These are phyloP conservation scores for Alternaria metachromatica DNA, from an alignment of 2,329 filamentous ascomycete genomes.

Conservation along the genomic window DNA sequence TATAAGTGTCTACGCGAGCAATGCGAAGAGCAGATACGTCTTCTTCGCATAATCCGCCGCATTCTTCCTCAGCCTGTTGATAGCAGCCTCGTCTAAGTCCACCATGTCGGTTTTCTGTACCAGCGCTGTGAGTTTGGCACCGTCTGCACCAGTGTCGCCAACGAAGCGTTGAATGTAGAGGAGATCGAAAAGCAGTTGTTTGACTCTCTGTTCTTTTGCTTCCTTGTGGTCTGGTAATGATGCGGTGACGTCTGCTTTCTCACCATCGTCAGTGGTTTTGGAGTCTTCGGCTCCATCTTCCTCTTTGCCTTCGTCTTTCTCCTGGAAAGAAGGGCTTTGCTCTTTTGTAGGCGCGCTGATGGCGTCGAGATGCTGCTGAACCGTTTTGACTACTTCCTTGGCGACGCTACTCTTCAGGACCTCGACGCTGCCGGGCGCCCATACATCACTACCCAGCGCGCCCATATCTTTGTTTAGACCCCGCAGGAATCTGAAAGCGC, in stretches of 20 bases:
- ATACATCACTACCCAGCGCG: constrained; percentile 75
- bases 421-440: constrained; percentile 72
- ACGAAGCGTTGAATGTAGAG: constrained; percentile 51
- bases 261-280: background rate
- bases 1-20: constrained; percentile 57
- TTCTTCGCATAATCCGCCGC: constrained; percentile 83
- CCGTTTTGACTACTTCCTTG: constrained; percentile 54
- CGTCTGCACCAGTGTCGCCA: background rate
- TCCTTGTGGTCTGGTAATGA: constrained; percentile 19
- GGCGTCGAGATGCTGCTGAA: constrained; percentile 45
- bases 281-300: background rate
- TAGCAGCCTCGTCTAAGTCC: constrained; percentile 56
- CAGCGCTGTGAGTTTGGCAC: constrained; percentile 6
- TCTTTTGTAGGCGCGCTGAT: constrained; percentile 5
- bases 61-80: constrained; percentile 65
- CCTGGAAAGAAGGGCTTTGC: constrained; percentile 13
- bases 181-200: constrained; percentile 53
- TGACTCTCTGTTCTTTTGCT: constrained; percentile 33
- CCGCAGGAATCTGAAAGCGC: constrained; percentile 74
- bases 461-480: constrained; percentile 72
- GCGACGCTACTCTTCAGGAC: constrained; percentile 67
- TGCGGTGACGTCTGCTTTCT: constrained; percentile 13
- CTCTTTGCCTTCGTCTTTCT: constrained; percentile 2
- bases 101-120: constrained; percentile 50
- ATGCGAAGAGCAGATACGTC: constrained; percentile 80